Conservation (phyloP, 2,329 filamentous ascomycete genomes). For the Catunica adiposa region DNA sequence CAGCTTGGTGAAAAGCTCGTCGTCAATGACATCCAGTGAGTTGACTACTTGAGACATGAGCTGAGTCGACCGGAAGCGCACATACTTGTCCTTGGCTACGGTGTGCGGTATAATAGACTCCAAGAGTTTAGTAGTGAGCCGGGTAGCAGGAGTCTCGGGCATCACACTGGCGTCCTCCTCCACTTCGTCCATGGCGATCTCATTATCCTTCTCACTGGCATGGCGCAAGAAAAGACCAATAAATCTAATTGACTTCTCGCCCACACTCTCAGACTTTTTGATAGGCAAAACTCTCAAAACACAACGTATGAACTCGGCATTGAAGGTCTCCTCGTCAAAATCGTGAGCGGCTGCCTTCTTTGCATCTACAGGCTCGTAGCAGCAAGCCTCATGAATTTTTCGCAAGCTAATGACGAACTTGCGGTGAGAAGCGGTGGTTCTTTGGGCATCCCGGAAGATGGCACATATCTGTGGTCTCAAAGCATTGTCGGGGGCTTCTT, state of each 20-base stretch:
- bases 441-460: conserved; percentile 69
- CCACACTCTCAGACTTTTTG: conserved; percentile 80
- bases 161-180: conserved; percentile 54
- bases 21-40: conserved; percentile 79
- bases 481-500: conserved; percentile 53
- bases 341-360: conserved; percentile 42
- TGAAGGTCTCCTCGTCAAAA: conserved; percentile 76
- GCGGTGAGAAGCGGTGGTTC: conserved; percentile 74
- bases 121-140: conserved; percentile 61
- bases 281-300: conserved; percentile 67
- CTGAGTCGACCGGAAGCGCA: conserved; percentile 80
- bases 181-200: conserved; percentile 45
- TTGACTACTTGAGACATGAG: conserved; percentile 84
- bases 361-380: conserved; percentile 40
- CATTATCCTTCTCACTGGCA: conserved; percentile 52
- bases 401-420: conserved; percentile 77
- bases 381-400: conserved; percentile 79
- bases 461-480: conserved; percentile 58
- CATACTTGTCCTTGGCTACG: conserved; percentile 76
- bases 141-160: conserved; percentile 68
- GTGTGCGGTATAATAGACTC: conserved; percentile 59
- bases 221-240: conserved; percentile 72
- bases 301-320: conserved; percentile 68
- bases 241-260: conserved; percentile 74
- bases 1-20: conserved; percentile 73